phyloP scores from a whole-genome alignment of 768 basidiomycete species.

The Tylopilus rubrobrunneus region DNA sequence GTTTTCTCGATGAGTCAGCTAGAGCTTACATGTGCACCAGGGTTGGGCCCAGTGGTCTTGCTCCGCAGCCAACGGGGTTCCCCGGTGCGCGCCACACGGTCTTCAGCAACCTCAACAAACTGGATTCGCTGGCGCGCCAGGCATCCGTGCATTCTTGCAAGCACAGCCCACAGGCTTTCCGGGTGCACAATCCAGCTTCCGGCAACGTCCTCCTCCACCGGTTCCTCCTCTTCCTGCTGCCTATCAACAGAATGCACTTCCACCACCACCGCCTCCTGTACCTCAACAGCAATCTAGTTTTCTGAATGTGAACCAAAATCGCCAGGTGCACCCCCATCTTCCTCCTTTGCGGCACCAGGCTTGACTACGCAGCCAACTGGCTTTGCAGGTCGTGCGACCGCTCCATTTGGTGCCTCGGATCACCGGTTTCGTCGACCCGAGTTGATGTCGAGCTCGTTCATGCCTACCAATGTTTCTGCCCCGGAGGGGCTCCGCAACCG shows the following conservation, averaged over 20 bases:
- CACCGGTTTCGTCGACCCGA: constrained; percentile 80
- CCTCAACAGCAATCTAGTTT: constrained; percentile 46
- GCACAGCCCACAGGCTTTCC: constrained; percentile 51
- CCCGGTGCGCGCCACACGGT: no score
- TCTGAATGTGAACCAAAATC: constrained; percentile 50
- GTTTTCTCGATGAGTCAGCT: no score
- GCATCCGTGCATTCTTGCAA: constrained; percentile 35
- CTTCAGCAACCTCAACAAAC: no score
- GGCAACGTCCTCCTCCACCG: constrained; percentile 50
- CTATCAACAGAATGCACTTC: constrained; percentile 49
- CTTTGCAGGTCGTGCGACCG: constrained; percentile 41
- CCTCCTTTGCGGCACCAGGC: constrained; percentile 9
- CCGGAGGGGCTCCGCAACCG: constrained; percentile 57
- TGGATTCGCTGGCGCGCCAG: no score
- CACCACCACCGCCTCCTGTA: constrained; percentile 18
- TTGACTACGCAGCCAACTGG: constrained; percentile 32
- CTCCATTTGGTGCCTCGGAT: constrained; percentile 64
- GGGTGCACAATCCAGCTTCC: constrained; percentile 17
- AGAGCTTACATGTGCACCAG: no score
- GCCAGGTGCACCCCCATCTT: no score
- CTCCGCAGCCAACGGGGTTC: no score
- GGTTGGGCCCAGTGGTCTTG: no score
- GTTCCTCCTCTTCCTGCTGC: constrained; percentile 62
- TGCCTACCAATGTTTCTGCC: constrained; percentile 67
- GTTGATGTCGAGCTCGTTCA: constrained; percentile 91